Base-by-base conservation (phyloP, 176 grass and related monocot species). In the Aegilops speltoides region DNA sequence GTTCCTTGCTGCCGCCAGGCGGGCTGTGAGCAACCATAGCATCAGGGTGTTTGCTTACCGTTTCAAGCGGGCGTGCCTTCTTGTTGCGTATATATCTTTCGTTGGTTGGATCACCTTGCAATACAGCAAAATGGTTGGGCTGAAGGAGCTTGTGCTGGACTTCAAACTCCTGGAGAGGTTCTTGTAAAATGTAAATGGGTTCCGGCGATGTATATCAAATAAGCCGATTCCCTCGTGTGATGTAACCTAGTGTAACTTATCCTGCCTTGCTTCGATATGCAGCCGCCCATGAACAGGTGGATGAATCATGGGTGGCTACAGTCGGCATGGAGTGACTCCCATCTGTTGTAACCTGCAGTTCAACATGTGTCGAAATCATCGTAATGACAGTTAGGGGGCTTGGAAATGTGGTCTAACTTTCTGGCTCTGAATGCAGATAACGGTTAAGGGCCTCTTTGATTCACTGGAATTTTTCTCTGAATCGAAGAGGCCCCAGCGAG, bases 81-180 rank as follows among this genome's bases (percentile, higher is more conserved):
- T 98, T 84, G 79, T 95, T 57, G 90, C 88, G 69, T 98, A 98
- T 91, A 88, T 94, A 57, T 94, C 88, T 82, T 77, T 83, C 79
- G 87, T 96, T 69, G 88, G 88, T 15, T 96, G 93, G 93, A 70
- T 98, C 77, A 96, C 90, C 32, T 82, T 98, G 74, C 93, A 98
- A 74, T 98, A 94, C 66, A 87, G 90, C 70, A 93, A 82, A 84
- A 89, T 94, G 82, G 87, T 96, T 23, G 94, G 97, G 16, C 74
- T 96, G 84, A 94, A 98, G 86, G 85, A 96, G 79, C 87, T 94
- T 34, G 16, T 89, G 12, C 90, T 90, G 11, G 86, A 91, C 61
- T 83, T 71, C 57, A 81, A 90, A 82, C 73, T 94, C 33, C 60
- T 87, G 70, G 91, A 95, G 85, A 91, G 91, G 86, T 84, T 97